Conservation (phyloP, 2,329 filamentous ascomycete genomes). For the Fusarium sp. region DNA sequence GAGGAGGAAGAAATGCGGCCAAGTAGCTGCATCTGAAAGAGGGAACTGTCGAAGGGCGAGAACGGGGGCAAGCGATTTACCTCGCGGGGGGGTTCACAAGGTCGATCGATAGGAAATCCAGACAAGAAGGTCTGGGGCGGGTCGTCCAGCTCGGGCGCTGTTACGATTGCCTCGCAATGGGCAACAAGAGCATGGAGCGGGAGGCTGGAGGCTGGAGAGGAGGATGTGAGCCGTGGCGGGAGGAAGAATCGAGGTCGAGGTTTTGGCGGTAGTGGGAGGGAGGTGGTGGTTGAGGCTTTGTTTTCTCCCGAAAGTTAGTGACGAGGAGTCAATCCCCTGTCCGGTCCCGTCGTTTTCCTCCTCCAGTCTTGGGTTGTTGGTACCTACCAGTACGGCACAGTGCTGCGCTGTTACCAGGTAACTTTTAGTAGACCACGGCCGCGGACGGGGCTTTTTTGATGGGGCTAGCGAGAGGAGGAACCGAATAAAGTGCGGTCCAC, state of each 20-base stretch:
- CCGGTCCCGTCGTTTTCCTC: conserved; percentile 41
- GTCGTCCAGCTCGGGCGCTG: conserved; percentile 51
- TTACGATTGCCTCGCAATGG: conserved; percentile 54
- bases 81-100: conserved; percentile 36
- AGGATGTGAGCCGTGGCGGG: conserved; percentile 39
- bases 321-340: conserved; percentile 45
- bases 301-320: conserved; percentile 45
- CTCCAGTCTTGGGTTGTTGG: not conserved
- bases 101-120: conserved; percentile 38
- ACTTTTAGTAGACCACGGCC: conserved; percentile 5
- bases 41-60: conserved; percentile 31
- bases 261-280: conserved; percentile 39
- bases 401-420: not conserved
- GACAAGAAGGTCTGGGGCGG: conserved; percentile 42
- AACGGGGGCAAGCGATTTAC: conserved; percentile 43
- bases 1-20: conserved; percentile 35
- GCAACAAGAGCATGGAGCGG: conserved; percentile 49
- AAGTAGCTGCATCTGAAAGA: conserved; percentile 27
- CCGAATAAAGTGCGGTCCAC: conserved; percentile 8
- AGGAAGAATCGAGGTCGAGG: conserved; percentile 44
- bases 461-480: conserved; percentile 2
- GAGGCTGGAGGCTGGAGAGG: conserved; percentile 31
- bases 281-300: conserved; percentile 55
- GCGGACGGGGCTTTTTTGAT: conserved; percentile 17
- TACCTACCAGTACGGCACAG: not conserved